Base-by-base conservation (phyloP, 257 asterid genomes). In the Solanum chilense region DNA sequence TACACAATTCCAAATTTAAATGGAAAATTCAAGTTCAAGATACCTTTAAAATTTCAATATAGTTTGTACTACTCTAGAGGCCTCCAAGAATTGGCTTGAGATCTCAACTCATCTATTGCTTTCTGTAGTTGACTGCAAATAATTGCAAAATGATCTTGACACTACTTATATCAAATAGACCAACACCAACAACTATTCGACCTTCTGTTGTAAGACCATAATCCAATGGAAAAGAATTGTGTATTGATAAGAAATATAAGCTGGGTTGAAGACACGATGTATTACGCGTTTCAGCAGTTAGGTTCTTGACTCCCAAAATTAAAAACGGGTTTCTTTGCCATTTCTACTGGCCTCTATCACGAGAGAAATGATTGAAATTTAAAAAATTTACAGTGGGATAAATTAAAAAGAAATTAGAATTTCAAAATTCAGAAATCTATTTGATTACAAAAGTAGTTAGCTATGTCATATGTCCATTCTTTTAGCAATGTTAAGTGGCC, bases 91-190 rank as follows among this genome's bases (percentile, higher is more conserved):
- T 76, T 87, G 14, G 88, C 92, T 94, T 95, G 98, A 58, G 89
- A 71, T 91, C 91, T 95, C 84, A 97, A 93, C 35, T 89, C 90
- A 89, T 89, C 93, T 62, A 94, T 86, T 37, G 96, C 93, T 87
- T 88, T 95, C 88, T 92, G 96, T 90, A 97, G 85, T 86, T 96
- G 97, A 80, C 89, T 90, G 87, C 92, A 94, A 87, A 96, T 29
- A 58, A 88, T 35, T 25, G 94, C 86, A 85, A 94, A 98, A 44
- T 98, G 94, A 86, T 95, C 98, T 90, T 94, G 98, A 10, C 70
- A 62, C 70, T 62, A 62, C 31, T 62, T 62, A 23, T 62, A 62
- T 62, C 31, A 62, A n/a, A 23, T 23, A 14, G 5, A 23, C 70
- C 70, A 62, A 23, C 31, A 10, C n/a, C 70, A 62, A 23, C 70